phyloP scores from a whole-genome alignment of 345 rosid species.

The Boechera retrofracta region DNA sequence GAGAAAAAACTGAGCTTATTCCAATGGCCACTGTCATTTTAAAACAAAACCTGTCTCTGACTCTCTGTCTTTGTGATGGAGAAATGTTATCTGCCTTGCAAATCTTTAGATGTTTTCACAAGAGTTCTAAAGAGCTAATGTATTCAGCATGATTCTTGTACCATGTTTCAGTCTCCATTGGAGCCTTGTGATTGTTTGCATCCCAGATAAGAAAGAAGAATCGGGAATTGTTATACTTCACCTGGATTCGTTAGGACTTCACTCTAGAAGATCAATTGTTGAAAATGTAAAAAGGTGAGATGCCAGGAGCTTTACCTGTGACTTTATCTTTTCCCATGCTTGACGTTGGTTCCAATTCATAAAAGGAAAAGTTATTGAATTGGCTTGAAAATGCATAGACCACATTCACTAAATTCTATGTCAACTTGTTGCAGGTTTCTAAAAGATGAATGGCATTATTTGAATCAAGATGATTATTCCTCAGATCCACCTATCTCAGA shows the following conservation, averaged over 20 bases:
- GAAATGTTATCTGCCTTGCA: not conserved
- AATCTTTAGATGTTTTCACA: not conserved
- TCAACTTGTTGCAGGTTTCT: slow-evolving; percentile 57
- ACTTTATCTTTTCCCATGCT: not conserved
- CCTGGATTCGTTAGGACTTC: slow-evolving; percentile 86
- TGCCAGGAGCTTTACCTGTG: not conserved
- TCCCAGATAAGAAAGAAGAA: slow-evolving; percentile 81
- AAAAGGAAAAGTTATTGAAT: not conserved
- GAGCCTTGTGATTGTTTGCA: slow-evolving; percentile 92
- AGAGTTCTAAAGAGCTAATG: not conserved
- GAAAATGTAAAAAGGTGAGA: slow-evolving; percentile 76
- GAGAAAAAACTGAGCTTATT: slow-evolving; percentile 1
- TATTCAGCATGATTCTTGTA: slow-evolving; percentile 17
- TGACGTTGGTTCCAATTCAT: slow-evolving; percentile 8
- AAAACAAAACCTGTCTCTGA: not conserved
- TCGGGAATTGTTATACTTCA: slow-evolving; percentile 88
- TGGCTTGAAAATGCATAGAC: not conserved
- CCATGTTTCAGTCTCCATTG: slow-evolving; percentile 74
- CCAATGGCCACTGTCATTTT: not conserved
- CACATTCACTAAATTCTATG: not conserved
- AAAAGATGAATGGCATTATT: slow-evolving; percentile 77
- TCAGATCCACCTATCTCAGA: slow-evolving; percentile 63
- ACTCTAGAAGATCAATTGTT: slow-evolving; percentile 64
- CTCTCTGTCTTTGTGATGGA: not conserved
- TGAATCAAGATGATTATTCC: slow-evolving; percentile 58